Base-by-base conservation (phyloP, 164 flowering plant species). In the Hamamelis virginiana region DNA sequence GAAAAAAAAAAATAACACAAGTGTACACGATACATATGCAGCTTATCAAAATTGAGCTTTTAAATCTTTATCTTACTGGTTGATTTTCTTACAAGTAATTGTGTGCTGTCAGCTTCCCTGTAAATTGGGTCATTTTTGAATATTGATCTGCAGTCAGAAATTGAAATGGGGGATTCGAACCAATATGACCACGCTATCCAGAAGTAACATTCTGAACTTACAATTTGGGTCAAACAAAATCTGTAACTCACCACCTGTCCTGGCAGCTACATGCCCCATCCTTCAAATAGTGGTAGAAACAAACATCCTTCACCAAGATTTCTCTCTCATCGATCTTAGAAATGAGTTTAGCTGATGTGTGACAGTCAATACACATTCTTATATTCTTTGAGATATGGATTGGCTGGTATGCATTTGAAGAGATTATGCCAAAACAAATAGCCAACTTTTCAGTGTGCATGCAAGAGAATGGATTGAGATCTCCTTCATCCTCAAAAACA, bases 381-480 rank as follows among this genome's bases (percentile, higher is more conserved):
- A 68, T 45, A 59, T 78, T 83, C 68, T 83, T 83, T 9, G 76
- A 72, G 46, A 80, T 53, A 11, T 65, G 74, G 53, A 83, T 70
- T 0, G 77, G 76, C 47, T 21, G 47, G 13, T 25, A 23, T 51
- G 59, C 46, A 47, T 51, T 68, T 22, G 68, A 74, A 41, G 79
- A 68, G 15, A 80, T 33, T 59, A 83, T 62, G 33, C 81, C 83
- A n/a, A 57, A 75, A 72, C 82, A 76, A 33, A 77, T 58, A 41
- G 86, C 86, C 63, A 83, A 67, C 74, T 75, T 83, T 68, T 83
- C 84, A 62, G 86, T 75, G 70, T 80, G 82, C 56, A 64, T 62
- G 56, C 84, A 83, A 15, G 82, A 81, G 62, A 73, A 60, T 33
- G 71, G 72, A 67, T 79, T 69, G 9, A 69, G 38, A 21, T 68